Base-by-base conservation (phyloP, 371 early-diverging fungal genomes). In the Basidiobolus meristosporus region DNA sequence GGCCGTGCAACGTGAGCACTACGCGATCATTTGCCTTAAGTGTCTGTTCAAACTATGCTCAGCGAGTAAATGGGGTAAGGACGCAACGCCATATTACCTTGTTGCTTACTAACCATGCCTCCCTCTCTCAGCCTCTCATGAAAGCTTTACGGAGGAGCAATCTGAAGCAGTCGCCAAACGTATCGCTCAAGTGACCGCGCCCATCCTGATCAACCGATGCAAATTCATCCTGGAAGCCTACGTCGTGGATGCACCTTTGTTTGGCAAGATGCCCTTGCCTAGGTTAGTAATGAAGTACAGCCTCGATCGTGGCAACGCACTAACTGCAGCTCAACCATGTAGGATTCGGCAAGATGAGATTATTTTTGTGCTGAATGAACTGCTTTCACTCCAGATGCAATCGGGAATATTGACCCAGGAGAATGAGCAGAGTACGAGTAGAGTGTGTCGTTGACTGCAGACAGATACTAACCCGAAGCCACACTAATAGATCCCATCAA, bases 211-310 rank as follows among this genome's bases (percentile, higher is more conserved):
- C 37, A 67, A 73, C 19, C 68, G 78, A 40, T 74, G 80, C 44
- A 61, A 65, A 22, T 59, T 59, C 0, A 68, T 84, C 7, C 48
- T 92, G 15, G 59, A 65, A 22, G 56, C 63, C 16, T 89, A 80
- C 54, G 65, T 64, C 17, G 62, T 60, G n/a, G 88, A 88, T 54
- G 70, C 68, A 44, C 71, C 71, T 19, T 50, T 79, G 23, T 57
- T 78, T 36, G 88, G 87, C 14, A 64, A 69, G 26, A 65, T 77
- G 34, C 89, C 89, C 5, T 63, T 88, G 55, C 82, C 90, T 44
- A 68, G 77, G 68, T 71, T 60, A 50, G 56, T 61, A 60, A 63
- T 57, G 53, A 56, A 53, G 56, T 63, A 53, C 60, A 57, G 22
- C 31, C 30, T 39, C 33, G 38, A 19, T 37, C 41, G n/a, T n/a